Evolutionary conservation across 805 yeast species (phyloP).

Genomic region (Metschnikowia cubensis): DNA sequence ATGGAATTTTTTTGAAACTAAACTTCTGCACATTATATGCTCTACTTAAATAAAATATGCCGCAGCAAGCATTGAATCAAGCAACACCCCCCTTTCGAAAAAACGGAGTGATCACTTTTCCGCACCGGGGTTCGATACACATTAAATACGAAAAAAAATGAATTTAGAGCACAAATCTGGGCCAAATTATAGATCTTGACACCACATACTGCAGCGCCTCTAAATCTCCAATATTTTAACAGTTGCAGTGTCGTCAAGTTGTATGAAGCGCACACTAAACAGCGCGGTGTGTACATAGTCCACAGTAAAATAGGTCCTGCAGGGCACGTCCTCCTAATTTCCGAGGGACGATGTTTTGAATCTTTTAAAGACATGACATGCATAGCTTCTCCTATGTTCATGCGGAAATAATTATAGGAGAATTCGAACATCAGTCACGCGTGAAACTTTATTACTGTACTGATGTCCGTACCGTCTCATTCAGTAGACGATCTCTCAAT

Average conservation of each 20-base stretch:
- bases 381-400: not conserved
- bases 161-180: not conserved
- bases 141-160: not conserved
- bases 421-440: too few species aligned
- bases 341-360: not conserved
- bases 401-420: not conserved
- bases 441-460: too few species aligned
- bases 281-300: not conserved
- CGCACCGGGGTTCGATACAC: not conserved
- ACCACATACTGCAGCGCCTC: not conserved
- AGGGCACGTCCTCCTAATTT: not conserved
- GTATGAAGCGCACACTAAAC: not conserved
- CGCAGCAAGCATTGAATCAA: conserved; percentile 6
- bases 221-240: not conserved
- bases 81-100: not conserved
- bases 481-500: too few species aligned
- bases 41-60: conserved; percentile 3
- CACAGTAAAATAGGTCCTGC: not conserved
- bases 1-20: not conserved
- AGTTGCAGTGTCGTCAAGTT: not conserved
- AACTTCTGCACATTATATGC: not conserved
- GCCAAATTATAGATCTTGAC: not conserved
- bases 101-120: not conserved
- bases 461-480: too few species aligned
- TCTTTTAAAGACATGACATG: not conserved